Base-by-base conservation (phyloP, 2,329 filamentous ascomycete species). In the Mycosphaerella sp. region DNA sequence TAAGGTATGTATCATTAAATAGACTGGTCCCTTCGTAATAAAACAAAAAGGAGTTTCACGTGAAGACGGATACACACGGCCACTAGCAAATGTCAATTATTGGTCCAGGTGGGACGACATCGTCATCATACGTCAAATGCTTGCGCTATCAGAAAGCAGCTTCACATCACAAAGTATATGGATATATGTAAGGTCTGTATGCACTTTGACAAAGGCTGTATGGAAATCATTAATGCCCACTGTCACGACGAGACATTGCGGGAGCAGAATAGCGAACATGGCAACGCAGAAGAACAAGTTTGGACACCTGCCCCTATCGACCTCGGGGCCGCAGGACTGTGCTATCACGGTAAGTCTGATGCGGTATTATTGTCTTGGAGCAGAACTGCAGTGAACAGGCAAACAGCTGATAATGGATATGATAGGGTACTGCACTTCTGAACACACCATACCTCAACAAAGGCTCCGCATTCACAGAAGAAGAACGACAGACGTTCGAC, bases 391-490 rank as follows among this genome's bases (percentile, higher is more conserved):
- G 17, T 39, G 17, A 42, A 14, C 17, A 17, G 40, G 17, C 40
- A 14, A 42, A 36, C 34, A 36, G 34, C 34, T 10, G 7, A 10
- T 36, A 10, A 1, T n/a, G 9, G 9, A 36, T 36, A 17, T 41
- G 12, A 8, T 2, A 42, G 40, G 40, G 40, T 3, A 42, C 51
- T 11, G 75, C 79, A 0, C 72, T 89, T 5, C 75, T 89, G 7
- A 80, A 82, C 56, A 81, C 80, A 9, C 78, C 84, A 1, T 83
- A 80, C 62, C 84, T 89, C 73, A 95, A 95, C 74, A 93, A 93
- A 70, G 89, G 89, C 31, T 89, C 88, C 2, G 88, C 83, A 0
- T 92, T 92, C 62, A 79, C 86, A 0, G 64, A 74, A 0, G 73
- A 86, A 29, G 89, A 95, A 66, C 81, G 89, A 9, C 72, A 74